These are phyloP conservation scores for Bassia scoparia DNA, from an alignment of 148 eudicot species.

Conservation along the genomic window DNA sequence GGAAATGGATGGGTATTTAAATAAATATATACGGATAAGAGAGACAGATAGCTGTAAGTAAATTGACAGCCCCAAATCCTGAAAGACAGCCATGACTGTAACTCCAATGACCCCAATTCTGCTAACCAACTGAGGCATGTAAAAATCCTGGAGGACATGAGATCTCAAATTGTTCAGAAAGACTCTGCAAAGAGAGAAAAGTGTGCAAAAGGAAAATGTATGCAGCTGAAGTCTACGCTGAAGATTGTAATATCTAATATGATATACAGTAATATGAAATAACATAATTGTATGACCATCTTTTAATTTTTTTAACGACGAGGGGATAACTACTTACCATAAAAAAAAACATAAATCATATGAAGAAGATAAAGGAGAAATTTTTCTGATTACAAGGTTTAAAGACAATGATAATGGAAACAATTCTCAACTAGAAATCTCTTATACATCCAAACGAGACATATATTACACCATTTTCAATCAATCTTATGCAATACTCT, in stretches of 20 bases:
- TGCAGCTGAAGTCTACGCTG: neutral
- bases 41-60: slow-evolving; percentile 92
- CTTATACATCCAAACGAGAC: neutral
- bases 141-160: slow-evolving; percentile 61
- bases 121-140: slow-evolving; percentile 95
- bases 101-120: slow-evolving; percentile 98
- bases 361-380: too few species aligned
- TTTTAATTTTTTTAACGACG: neutral
- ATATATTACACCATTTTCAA: too few species aligned
- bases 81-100: slow-evolving; percentile 96
- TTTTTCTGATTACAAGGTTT: neutral
- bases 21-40: slow-evolving; percentile 58
- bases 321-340: neutral
- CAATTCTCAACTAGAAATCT: neutral
- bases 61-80: slow-evolving; percentile 97
- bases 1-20: neutral
- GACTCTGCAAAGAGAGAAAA: neutral
- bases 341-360: neutral
- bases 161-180: neutral
- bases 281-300: neutral
- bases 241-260: too few species aligned
- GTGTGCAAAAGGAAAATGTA: neutral
- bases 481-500: too few species aligned
- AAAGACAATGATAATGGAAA: neutral
- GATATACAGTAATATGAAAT: neutral